phyloP scores from a whole-genome alignment of 1,284 basidiomycete genomes.

The Meira miltonrushii region DNA sequence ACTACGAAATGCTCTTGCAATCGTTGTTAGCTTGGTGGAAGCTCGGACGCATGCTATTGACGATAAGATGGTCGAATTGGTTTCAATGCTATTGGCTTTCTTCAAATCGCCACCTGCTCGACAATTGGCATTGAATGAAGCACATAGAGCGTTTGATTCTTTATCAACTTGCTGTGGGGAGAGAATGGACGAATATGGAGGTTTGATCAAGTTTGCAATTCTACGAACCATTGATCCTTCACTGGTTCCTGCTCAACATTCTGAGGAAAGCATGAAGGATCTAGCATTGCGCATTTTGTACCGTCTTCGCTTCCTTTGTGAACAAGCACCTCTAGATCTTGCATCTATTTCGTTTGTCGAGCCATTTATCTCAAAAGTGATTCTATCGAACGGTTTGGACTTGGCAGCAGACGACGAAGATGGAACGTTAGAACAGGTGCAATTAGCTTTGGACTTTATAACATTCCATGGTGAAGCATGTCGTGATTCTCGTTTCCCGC shows the following conservation, averaged over 20 bases:
- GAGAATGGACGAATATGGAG: conserved; percentile 29
- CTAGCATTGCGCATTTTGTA: conserved; percentile 81
- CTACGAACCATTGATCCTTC: conserved; percentile 37
- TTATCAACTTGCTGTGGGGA: conserved; percentile 34
- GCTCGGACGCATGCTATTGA: conserved; percentile 31
- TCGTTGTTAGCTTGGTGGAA: conserved; percentile 26
- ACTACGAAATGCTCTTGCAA: conserved; percentile 28
- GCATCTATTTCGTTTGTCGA: conserved; percentile 77
- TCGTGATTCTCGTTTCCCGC: conserved; percentile 55
- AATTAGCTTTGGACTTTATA: conserved; percentile 77
- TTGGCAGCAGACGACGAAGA: conserved; percentile 61
- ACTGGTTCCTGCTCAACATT: conserved; percentile 37
- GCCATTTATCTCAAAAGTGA: conserved; percentile 70
- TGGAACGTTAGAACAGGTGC: conserved; percentile 77
- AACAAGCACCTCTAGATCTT: conserved; percentile 75
- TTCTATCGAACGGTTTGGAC: conserved; percentile 66
- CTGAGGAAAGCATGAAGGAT: conserved; percentile 54
- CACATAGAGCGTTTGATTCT: conserved; percentile 28
- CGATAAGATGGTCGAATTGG: conserved; percentile 32
- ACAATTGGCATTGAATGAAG: conserved; percentile 22
- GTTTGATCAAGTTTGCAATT: conserved; percentile 31
- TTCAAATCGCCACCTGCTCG: conserved; percentile 26
- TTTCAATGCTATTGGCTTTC: conserved; percentile 20
- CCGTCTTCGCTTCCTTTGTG: conserved; percentile 73
- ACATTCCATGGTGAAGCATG: conserved; percentile 80